Conservation (phyloP, 1,139 yeast genomes). For the Blastobotrys proliferans region DNA sequence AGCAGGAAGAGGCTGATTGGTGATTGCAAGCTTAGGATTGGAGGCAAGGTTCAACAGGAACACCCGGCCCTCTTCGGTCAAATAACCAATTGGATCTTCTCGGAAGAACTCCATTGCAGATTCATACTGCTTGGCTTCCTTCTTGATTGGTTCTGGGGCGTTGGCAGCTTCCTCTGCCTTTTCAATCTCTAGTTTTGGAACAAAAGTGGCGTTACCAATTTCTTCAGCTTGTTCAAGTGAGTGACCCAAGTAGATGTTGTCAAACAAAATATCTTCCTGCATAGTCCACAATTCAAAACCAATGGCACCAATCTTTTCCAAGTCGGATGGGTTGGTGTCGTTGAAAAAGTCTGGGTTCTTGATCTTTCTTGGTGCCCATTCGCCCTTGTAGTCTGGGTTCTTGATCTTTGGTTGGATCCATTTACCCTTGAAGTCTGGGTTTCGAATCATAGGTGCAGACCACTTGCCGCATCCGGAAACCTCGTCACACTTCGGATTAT, state of each 20-base stretch:
- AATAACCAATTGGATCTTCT: constrained; percentile 36
- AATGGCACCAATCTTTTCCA: constrained; percentile 70
- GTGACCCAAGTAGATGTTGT: constrained; percentile 83
- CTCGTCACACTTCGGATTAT: constrained; percentile 65
- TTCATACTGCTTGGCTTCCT: constrained; percentile 24
- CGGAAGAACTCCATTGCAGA: constrained; percentile 31
- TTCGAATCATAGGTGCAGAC: constrained; percentile 59
- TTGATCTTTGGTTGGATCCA: constrained; percentile 66
- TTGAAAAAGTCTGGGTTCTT: constrained; percentile 67
- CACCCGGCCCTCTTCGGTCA: constrained; percentile 28
- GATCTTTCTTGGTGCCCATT: constrained; percentile 66
- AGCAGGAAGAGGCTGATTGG: constrained; percentile 35
- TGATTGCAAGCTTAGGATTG: constrained; percentile 34
- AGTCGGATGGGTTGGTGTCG: constrained; percentile 53
- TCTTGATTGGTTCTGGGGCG: constrained; percentile 27
- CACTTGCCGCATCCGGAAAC: constrained; percentile 73
- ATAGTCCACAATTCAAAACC: constrained; percentile 93
- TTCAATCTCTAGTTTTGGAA: constrained; percentile 60
- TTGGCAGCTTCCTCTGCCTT: constrained; percentile 33
- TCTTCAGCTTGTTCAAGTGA: constrained; percentile 75
- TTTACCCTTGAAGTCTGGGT: constrained; percentile 69
- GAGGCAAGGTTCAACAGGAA: constrained; percentile 32
- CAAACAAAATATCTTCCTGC: constrained; percentile 69
- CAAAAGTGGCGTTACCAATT: constrained; percentile 73
- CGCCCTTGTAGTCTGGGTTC: constrained; percentile 77